A percentile compares a stretch with the other conserved stretches of the same genome.
These are phyloP conservation scores for Colletotrichum sojae DNA, from an alignment of 2,329 filamentous ascomycete genomes.

Conservation along the genomic window DNA sequence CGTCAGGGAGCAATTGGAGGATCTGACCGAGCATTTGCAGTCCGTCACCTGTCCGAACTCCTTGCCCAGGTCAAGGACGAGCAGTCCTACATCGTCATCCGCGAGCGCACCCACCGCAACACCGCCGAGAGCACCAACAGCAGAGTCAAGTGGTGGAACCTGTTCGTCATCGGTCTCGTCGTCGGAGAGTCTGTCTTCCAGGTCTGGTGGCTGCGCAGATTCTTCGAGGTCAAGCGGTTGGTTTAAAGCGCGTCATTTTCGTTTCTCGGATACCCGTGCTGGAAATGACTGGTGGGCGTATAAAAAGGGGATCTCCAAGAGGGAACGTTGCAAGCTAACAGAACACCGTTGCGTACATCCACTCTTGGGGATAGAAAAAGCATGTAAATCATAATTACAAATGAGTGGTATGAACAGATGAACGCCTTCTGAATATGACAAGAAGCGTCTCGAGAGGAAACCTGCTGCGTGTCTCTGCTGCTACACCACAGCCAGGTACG, in stretches of 20 bases:
- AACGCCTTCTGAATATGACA: slow-evolving; percentile 12
- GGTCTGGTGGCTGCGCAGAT: slow-evolving; percentile 99
- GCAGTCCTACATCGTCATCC: slow-evolving; percentile 95
- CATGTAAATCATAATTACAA: slow-evolving; percentile 34
- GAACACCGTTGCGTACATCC: neutral
- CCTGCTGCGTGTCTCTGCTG: too few relatives aligned
- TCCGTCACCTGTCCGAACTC: slow-evolving; percentile 86
- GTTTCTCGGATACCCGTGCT: slow-evolving; percentile 30
- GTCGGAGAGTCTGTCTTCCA: slow-evolving; percentile 96
- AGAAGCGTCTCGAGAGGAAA: neutral
- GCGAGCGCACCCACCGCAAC: slow-evolving; percentile 96
- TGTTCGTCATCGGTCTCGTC: slow-evolving; percentile 93
- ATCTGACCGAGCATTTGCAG: slow-evolving; percentile 59
- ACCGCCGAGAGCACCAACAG: slow-evolving; percentile 98
- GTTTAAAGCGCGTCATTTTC: slow-evolving; percentile 60
- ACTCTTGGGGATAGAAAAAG: slow-evolving; percentile 1
- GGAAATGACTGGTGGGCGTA: slow-evolving; percentile 22
- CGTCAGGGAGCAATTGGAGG: neutral
- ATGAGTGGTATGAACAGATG: slow-evolving; percentile 27
- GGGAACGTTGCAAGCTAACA: neutral
- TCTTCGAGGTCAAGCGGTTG: slow-evolving; percentile 89
- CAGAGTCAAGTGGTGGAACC: slow-evolving; percentile 99
- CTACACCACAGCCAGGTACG: too few relatives aligned
- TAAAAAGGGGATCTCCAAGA: slow-evolving; percentile 9
- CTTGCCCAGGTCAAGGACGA: slow-evolving; percentile 96